These are phyloP conservation scores for Trypanosoma scelopori DNA, from an alignment of 208 protist species.

Conservation along the genomic window DNA sequence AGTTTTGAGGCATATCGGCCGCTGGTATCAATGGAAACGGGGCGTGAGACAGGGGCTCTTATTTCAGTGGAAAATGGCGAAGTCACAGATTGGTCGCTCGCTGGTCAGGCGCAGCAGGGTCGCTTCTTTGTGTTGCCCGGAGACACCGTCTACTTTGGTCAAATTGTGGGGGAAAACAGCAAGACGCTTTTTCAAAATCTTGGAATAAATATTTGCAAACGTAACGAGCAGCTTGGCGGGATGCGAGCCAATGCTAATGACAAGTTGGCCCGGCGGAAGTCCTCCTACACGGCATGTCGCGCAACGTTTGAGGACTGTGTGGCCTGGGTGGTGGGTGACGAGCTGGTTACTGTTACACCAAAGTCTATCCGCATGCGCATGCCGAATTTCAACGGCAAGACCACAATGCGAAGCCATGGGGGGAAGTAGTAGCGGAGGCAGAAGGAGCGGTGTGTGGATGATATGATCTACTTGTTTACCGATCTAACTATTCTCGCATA, in stretches of 20 bases:
- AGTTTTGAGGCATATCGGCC: conserved; percentile 86
- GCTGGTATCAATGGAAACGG: conserved; percentile 57
- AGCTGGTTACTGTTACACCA: conserved; percentile 91
- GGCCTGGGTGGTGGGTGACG: conserved; percentile 86
- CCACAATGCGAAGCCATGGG: conserved; percentile 70
- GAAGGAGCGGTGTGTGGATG: no score
- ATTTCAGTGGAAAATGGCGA: conserved; percentile 86
- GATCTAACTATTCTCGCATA: no score
- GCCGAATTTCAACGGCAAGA: conserved; percentile 89
- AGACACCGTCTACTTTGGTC: conserved; percentile 86
- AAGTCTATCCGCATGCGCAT: conserved; percentile 92
- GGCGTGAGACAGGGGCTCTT: conserved; percentile 83
- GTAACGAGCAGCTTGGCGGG: conserved; percentile 89
- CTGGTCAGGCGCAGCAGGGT: conserved; percentile 68
- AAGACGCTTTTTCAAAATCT: conserved; percentile 88
- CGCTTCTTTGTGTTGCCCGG: conserved; percentile 89
- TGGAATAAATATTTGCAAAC: conserved; percentile 88
- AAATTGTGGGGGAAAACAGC: conserved; percentile 90
- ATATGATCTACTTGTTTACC: no score
- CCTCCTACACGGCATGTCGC: conserved; percentile 53
- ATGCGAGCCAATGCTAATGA: conserved; percentile 91
- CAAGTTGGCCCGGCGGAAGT: conserved; percentile 68
- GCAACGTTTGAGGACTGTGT: conserved; percentile 88
- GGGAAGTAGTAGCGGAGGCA: conserved; percentile 58
- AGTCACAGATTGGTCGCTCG: conserved; percentile 85